Conservation (phyloP, 2,329 filamentous ascomycete species). For the Sporothrix variecibatus region DNA sequence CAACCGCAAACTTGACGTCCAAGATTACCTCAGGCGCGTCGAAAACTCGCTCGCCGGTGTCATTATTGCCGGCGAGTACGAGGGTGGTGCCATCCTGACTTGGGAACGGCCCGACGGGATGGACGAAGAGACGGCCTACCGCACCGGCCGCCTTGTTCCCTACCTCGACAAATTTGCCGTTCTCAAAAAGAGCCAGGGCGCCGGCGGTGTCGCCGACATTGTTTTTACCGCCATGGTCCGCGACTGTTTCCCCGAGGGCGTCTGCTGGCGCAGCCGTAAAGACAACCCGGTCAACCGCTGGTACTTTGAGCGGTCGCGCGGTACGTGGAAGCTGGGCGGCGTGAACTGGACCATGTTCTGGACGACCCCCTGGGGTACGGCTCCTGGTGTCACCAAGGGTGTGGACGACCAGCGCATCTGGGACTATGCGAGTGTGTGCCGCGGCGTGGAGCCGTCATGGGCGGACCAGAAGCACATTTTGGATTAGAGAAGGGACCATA, state of each 20-base stretch:
- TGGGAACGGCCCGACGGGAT: constrained; percentile 75
- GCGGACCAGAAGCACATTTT: constrained; percentile 59
- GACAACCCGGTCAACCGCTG: constrained; percentile 98
- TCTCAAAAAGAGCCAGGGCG: constrained; percentile 81
- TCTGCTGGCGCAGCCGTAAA: constrained; percentile 88
- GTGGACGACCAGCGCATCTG: constrained; percentile 56
- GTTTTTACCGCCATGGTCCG: constrained; percentile 96
- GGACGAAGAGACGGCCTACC: constrained; percentile 55
- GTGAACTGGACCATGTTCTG: constrained; percentile 98
- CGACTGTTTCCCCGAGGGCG: constrained; percentile 81
- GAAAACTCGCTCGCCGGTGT: constrained; percentile 80
- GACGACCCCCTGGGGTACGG: constrained; percentile 70
- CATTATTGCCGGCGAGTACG: constrained; percentile 94
- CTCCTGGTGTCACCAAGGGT: constrained; percentile 41
- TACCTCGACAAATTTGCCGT: constrained; percentile 99
- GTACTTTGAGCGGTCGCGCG: constrained; percentile 91
- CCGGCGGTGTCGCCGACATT: constrained; percentile 89
- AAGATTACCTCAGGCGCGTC: constrained; percentile 81
- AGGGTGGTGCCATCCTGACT: constrained; percentile 90
- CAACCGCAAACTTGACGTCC: constrained; percentile 76
- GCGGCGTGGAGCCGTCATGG: constrained; percentile 64
- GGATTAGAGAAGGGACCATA: constrained; percentile 46
- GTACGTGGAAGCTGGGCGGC: constrained; percentile 78
- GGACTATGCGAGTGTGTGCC: constrained; percentile 77
- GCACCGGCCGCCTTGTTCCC: constrained; percentile 70